Evolutionary conservation across 2,329 filamentous ascomycete species (phyloP), one percentile per base, ranked within the genome.

Genomic region (Aureobasidium lini): DNA sequence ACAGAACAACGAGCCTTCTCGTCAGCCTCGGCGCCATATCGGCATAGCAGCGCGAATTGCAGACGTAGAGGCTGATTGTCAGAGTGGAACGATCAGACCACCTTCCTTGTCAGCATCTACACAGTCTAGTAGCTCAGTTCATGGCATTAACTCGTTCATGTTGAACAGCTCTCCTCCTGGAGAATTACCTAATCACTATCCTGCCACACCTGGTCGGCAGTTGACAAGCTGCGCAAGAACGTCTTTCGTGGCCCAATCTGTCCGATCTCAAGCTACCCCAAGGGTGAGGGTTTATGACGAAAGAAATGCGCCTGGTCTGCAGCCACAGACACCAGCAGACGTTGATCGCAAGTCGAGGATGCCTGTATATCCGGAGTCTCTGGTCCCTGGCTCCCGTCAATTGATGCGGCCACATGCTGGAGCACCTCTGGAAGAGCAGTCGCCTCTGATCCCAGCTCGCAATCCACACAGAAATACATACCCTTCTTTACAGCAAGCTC

Each of bases 241-340:
- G 16, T 23, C 43, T 11, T 31, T 15, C 23, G 15, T 23, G 3
- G n/a, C 43, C 23, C 15, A 6, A 15, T 13, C 32, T 10, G 31
- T 15, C 47, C 47, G 47, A 18, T 49, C 62, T 28, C 43, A 61
- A 2, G 46, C 59, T 28, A 67, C 64, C 3, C 64, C 64, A 8
- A 60, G 59, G 13, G 18, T 72, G 10, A 61, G 56, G 11, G 63
- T 73, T 32, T 72, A 72, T 63, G 65, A 71, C 50, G 70, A 73
- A 46, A 52, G 60, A 10, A 43, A 62, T 11, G 64, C 69, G 4
- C 57, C 66, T 9, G 42, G 53, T 6, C 61, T 61, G 4, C 71
- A 73, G 54, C 70, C 70, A 5, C 69, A 70, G 43, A 73, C 69
- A 1, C 70, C 70, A 13, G 69, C 70, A n/a, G 70, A 73, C 54